Evolutionary conservation across 225 moss, liverwort and hornwort genomes (phyloP), one percentile per base, ranked within the genome.

Genomic region (Polytrichum formosum): DNA sequence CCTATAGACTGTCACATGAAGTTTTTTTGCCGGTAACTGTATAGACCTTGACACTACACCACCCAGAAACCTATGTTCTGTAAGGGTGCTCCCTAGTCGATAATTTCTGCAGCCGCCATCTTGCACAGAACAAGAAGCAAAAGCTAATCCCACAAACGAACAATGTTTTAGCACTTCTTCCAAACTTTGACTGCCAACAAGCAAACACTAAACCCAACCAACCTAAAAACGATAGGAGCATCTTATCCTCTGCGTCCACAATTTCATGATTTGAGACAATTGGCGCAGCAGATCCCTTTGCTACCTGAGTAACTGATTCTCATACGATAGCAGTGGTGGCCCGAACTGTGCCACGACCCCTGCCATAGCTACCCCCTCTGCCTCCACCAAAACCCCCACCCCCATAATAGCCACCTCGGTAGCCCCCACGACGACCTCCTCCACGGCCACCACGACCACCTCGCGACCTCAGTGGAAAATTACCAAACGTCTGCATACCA

Each of bases 391-490:
- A 88, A 53, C 80, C 80, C 26, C 80, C 84, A 53, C 77, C 78
- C 18, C 88, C 86, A 62, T 86, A 84, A 53, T 86, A 88, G 63
- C 83, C 91, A 54, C 88, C 90, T 61, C 94, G 88, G 59, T 91
- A 75, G 66, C 70, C 89, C 54, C 90, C 91, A 63, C 93, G 88
- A 19, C 93, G 84, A 10, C 88, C 88, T 23, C 93, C 93, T 75
- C 80, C 82, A 53, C 87, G 84, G 35, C 89, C 84, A 3, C 93
- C 85, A 13, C 93, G 89, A 26, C 91, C 91, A 0, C 90, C 94
- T 26, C 92, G 90, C 63, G 94, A 91, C 74, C 94, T 74, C 69
- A 94, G 68, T 29, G 94, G 94, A 55, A 94, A 94, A 55, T 87
- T 88, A 67, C 94, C 94, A 76, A 94, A 94, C 22, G 94, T 94